These are phyloP conservation scores for Dactylonectria estremocensis DNA, from an alignment of 2,329 filamentous ascomycete species.

Conservation along the genomic window DNA sequence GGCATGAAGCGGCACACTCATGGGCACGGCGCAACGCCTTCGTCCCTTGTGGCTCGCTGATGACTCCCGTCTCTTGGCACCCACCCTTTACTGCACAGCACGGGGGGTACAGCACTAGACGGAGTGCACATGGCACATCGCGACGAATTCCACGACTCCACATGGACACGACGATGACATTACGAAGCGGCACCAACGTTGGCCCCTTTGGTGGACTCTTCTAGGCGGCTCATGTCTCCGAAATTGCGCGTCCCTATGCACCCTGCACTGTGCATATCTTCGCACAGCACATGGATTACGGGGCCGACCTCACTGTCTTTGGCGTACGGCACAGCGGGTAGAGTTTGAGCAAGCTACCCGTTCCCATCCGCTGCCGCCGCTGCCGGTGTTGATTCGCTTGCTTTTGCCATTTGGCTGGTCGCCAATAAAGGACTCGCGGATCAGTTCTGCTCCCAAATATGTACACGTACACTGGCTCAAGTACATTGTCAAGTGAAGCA, in stretches of 20 bases:
- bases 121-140: constrained; percentile 19
- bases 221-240: constrained; percentile 35
- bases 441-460: neutral
- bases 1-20: constrained; percentile 4
- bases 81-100: too few species aligned
- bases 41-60: constrained; percentile 16
- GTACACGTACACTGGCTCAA: constrained; percentile 4
- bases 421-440: neutral
- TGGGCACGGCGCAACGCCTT: constrained; percentile 20
- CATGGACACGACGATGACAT: constrained; percentile 37
- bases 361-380: constrained; percentile 1
- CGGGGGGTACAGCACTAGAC: neutral
- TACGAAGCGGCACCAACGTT: constrained; percentile 13
- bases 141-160: constrained; percentile 48
- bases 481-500: neutral
- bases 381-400: constrained; percentile 7
- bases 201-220: constrained; percentile 14
- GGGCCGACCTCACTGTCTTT: constrained; percentile 4
- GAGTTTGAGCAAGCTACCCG: constrained; percentile 1
- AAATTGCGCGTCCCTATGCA: constrained; percentile 41
- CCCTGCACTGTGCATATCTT: neutral
- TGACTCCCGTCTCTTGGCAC: neutral
- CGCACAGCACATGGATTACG: neutral
- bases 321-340: neutral
- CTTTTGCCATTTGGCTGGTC: constrained; percentile 5